phyloP scores from a whole-genome alignment of 2,329 filamentous ascomycete genomes.

The Diplodia mutila region DNA sequence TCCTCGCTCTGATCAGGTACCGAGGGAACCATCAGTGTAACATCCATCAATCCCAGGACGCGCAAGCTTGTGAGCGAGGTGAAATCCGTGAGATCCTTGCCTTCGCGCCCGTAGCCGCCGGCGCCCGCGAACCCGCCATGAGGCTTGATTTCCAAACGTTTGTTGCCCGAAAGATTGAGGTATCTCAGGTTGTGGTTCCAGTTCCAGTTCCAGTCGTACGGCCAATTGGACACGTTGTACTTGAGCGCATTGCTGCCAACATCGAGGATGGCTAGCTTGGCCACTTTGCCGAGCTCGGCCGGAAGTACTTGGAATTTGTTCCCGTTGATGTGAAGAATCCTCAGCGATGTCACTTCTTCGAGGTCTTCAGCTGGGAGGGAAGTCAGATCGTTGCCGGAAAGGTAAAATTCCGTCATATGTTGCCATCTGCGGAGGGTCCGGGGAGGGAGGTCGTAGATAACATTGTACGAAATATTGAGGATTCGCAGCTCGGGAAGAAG shows the following conservation, averaged over 20 bases:
- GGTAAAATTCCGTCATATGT: slow-evolving; percentile 85
- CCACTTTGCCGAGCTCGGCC: slow-evolving; percentile 91
- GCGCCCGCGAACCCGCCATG: slow-evolving; percentile 60
- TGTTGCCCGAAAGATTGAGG: slow-evolving; percentile 95
- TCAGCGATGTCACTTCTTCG: slow-evolving; percentile 83
- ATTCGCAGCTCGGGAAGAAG: slow-evolving; percentile 81
- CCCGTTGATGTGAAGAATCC: slow-evolving; percentile 91
- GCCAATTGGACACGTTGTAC: slow-evolving; percentile 99
- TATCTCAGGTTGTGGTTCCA: slow-evolving; percentile 94
- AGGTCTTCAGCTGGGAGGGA: slow-evolving; percentile 91
- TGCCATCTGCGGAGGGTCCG: slow-evolving; percentile 88
- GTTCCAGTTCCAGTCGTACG: slow-evolving; percentile 99
- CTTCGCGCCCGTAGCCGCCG: slow-evolving; percentile 55
- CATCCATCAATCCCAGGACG: slow-evolving; percentile 94
- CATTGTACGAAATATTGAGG: slow-evolving; percentile 93
- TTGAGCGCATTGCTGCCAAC: slow-evolving; percentile 94
- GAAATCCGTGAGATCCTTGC: slow-evolving; percentile 85
- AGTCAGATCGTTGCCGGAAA: slow-evolving; percentile 93
- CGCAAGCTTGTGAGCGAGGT: slow-evolving; percentile 80
- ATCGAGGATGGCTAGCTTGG: slow-evolving; percentile 88
- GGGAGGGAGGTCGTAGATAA: slow-evolving; percentile 88
- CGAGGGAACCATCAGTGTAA: slow-evolving; percentile 88
- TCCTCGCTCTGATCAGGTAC: slow-evolving; percentile 96
- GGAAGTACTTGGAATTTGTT: slow-evolving; percentile 98
- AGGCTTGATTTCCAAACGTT: slow-evolving; percentile 85